phyloP scores from a whole-genome alignment of 2,329 filamentous ascomycete genomes.

The Sarocladium oryzae region DNA sequence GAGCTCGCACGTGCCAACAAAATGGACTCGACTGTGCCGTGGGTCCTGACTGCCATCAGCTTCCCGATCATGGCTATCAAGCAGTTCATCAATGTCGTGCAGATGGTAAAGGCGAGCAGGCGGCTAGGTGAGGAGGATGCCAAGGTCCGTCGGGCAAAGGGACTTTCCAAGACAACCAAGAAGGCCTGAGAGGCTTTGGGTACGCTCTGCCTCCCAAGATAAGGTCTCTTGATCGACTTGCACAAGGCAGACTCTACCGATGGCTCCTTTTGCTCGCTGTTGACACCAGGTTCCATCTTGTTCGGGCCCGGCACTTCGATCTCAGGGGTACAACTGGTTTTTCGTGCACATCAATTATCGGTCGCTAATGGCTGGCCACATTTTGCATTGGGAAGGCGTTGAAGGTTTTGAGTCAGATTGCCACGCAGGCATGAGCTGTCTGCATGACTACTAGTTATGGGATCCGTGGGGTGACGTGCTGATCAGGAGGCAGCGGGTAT shows the following conservation, averaged over 20 bases:
- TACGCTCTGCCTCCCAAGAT: no score
- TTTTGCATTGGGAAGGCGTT: slow-evolving; percentile 7
- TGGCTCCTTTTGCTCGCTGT: not conserved
- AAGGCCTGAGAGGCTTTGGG: slow-evolving; percentile 6
- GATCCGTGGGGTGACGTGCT: not conserved
- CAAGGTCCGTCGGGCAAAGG: slow-evolving; percentile 48
- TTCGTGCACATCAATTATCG: not conserved
- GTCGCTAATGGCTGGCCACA: not conserved
- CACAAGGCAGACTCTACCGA: not conserved
- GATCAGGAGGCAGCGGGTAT: not conserved
- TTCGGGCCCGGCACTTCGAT: not conserved
- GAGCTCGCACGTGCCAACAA: slow-evolving; percentile 94
- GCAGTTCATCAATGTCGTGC: slow-evolving; percentile 89
- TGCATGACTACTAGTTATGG: not conserved
- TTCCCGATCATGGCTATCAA: slow-evolving; percentile 85
- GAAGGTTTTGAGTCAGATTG: not conserved
- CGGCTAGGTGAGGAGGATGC: slow-evolving; percentile 92
- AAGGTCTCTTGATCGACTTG: not conserved
- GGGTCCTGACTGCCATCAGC: slow-evolving; percentile 73
- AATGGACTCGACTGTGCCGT: slow-evolving; percentile 61
- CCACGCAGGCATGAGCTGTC: not conserved
- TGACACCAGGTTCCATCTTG: not conserved
- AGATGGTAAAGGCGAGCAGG: slow-evolving; percentile 86
- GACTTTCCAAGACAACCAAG: slow-evolving; percentile 40
- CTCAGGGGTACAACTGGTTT: not conserved